A percentile compares a stretch with the other conserved stretches of the same genome.
Evolutionary conservation across 202 grass and related monocot species (phyloP).

Genomic region (Bolboschoenoplectus hybrid): DNA sequence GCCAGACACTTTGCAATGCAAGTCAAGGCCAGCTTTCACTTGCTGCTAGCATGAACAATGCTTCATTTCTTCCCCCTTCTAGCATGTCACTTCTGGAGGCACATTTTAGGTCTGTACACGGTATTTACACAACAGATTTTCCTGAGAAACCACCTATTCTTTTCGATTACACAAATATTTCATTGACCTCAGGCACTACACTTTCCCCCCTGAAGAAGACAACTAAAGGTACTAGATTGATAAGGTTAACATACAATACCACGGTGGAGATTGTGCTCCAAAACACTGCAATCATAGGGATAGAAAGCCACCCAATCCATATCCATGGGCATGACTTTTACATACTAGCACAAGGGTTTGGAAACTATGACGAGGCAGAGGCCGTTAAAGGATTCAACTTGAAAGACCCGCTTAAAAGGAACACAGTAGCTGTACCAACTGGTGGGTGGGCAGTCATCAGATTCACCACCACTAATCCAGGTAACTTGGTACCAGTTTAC

Average conservation of each 20-base stretch:
- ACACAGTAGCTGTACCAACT: neutral
- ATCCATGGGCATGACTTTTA: conserved; percentile 79
- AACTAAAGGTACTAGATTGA: conserved; percentile 53
- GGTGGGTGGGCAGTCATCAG: neutral
- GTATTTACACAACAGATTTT: conserved; percentile 68
- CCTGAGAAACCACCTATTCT: conserved; percentile 9
- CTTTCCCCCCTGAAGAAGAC: conserved; percentile 44
- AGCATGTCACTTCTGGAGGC: conserved; percentile 60
- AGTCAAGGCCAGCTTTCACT: conserved; percentile 35
- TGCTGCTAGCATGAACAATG: conserved; percentile 80
- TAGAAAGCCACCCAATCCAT: conserved; percentile 80
- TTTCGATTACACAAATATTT: neutral
- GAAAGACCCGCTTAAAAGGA: neutral
- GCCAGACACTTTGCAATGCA: conserved; percentile 50
- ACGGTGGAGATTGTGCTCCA: conserved; percentile 73
- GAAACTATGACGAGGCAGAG: conserved; percentile 41
- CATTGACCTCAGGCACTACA: neutral
- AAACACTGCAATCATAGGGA: conserved; percentile 51
- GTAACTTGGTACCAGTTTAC: neutral
- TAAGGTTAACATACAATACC: conserved; percentile 56
- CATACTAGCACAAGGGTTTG: conserved; percentile 52
- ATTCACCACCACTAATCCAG: neutral
- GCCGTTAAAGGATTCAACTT: neutral
- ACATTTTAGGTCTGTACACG: neutral
- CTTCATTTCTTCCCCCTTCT: conserved; percentile 57